Evolutionary conservation across 108 stramenopile genomes (phyloP).

Genomic region (Nannochloropsis salina): DNA sequence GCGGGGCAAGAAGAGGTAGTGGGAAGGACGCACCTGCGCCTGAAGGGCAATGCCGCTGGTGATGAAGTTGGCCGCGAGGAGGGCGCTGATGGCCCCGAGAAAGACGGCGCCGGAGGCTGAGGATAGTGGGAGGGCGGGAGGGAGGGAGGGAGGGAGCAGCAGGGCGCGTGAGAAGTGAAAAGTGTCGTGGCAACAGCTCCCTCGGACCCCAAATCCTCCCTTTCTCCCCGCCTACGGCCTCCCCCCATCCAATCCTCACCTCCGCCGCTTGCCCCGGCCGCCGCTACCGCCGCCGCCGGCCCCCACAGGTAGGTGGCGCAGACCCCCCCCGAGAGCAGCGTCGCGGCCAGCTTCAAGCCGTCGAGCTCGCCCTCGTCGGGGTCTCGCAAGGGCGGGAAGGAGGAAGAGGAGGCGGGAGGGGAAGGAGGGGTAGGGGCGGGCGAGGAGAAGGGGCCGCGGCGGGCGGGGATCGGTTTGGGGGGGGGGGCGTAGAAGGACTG

Average conservation of each 20-base stretch:
- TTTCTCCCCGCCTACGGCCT: too few relatives aligned
- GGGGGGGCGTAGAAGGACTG: not conserved
- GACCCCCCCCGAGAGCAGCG: not conserved
- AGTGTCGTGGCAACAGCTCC: not conserved
- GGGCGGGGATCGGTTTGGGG: not conserved
- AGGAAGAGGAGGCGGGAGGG: conserved; percentile 23
- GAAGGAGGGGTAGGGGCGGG: not conserved
- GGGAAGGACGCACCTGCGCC: conserved; percentile 22
- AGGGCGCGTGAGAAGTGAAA: not conserved
- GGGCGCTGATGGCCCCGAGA: conserved; percentile 48
- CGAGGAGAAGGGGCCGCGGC: conserved; percentile 22
- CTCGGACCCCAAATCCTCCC: too few relatives aligned
- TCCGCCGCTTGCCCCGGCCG: not conserved
- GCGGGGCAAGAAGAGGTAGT: conserved; percentile 36
- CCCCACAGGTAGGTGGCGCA: conserved; percentile 3
- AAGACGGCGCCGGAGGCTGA: conserved; percentile 22
- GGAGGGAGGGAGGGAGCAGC: not conserved
- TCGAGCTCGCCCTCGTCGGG: not conserved
- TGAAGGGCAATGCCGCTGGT: conserved; percentile 43
- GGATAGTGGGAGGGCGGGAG: not conserved
- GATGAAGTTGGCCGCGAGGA: conserved; percentile 22
- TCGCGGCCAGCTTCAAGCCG: not conserved
- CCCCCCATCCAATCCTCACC: not conserved
- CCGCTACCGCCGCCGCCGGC: not conserved
- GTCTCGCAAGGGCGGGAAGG: conserved; percentile 40